phyloP scores from a whole-genome alignment of 2,329 filamentous ascomycete species.

The Botrytis tulipae region DNA sequence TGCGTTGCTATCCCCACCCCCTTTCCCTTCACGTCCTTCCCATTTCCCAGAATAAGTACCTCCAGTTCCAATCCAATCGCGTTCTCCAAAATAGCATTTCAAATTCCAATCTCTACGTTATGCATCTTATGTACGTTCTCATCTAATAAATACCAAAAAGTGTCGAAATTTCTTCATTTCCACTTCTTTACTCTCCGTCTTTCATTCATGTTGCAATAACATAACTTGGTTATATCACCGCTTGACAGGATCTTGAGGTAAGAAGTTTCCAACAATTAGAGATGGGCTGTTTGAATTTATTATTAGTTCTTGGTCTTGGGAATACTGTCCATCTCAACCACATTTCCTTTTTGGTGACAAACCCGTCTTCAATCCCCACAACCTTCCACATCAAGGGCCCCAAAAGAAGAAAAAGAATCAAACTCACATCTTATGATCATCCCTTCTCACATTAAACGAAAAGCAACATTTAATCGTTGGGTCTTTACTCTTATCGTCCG shows the following conservation, averaged over 20 bases:
- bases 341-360: not conserved
- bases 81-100: not conserved
- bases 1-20: not conserved
- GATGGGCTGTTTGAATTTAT: slow-evolving; percentile 62
- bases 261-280: slow-evolving; percentile 93
- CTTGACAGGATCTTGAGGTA: slow-evolving; percentile 72
- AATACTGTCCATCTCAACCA: not conserved
- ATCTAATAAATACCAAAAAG: slow-evolving; percentile 14
- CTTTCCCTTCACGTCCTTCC: not conserved
- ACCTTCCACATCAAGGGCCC: not conserved
- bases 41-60: not conserved
- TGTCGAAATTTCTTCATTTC: not conserved
- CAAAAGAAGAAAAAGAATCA: not conserved
- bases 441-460: slow-evolving; percentile 92
- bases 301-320: not conserved
- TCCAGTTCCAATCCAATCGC: not conserved
- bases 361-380: not conserved
- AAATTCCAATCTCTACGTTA: not conserved
- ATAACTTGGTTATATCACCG: slow-evolving; percentile 38
- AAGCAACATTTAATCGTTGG: slow-evolving; percentile 90
- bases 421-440: slow-evolving; percentile 92
- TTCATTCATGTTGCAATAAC: slow-evolving; percentile 24
- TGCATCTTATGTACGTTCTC: slow-evolving; percentile 14
- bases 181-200: not conserved
- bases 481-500: slow-evolving; percentile 64